Conservation (phyloP, 2,329 filamentous ascomycete genomes). For the Chrysoporthe deuterocubensis region DNA sequence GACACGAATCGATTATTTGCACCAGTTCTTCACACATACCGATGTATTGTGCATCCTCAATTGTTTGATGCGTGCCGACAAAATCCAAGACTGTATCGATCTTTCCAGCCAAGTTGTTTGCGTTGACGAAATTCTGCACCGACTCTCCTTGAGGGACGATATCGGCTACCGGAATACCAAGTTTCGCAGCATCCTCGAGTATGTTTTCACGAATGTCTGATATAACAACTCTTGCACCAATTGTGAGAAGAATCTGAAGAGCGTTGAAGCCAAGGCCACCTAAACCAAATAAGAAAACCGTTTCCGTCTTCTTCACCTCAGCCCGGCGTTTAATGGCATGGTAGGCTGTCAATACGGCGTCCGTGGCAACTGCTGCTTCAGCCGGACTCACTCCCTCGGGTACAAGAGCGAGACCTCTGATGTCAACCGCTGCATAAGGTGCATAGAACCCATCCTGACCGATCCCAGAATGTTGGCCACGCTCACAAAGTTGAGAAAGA, state of each 20-base stretch:
- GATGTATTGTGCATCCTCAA: conserved; percentile 41
- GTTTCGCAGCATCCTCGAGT: conserved; percentile 36
- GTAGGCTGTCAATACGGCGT: conserved; percentile 46
- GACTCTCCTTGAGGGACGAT: conserved; percentile 38
- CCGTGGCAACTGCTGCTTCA: conserved; percentile 44
- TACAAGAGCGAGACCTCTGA: conserved; percentile 32
- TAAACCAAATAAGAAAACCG: conserved; percentile 45
- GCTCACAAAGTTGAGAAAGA: conserved; percentile 43
- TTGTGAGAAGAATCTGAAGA: conserved; percentile 48
- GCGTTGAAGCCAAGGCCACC: conserved; percentile 48
- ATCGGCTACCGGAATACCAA: conserved; percentile 39
- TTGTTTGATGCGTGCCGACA: conserved; percentile 42
- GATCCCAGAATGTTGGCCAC: conserved; percentile 46
- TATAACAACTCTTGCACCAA: conserved; percentile 50
- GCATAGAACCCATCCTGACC: conserved; percentile 49
- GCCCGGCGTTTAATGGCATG: conserved; percentile 44
- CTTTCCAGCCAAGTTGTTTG: conserved; percentile 32
- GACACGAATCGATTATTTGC: background rate
- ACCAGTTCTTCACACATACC: conserved; percentile 32
- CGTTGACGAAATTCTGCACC: conserved; percentile 36
- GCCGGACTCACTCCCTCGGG: conserved; percentile 35
- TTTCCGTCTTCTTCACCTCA: conserved; percentile 41
- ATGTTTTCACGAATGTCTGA: conserved; percentile 39
- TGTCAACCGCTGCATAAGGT: conserved; percentile 41
- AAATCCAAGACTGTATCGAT: conserved; percentile 41